Percentiles rank a stretch among this genome's conserved stretches.
These are phyloP conservation scores for Penicillium hordei DNA, from an alignment of 2,329 filamentous ascomycete species.

Conservation along the genomic window DNA sequence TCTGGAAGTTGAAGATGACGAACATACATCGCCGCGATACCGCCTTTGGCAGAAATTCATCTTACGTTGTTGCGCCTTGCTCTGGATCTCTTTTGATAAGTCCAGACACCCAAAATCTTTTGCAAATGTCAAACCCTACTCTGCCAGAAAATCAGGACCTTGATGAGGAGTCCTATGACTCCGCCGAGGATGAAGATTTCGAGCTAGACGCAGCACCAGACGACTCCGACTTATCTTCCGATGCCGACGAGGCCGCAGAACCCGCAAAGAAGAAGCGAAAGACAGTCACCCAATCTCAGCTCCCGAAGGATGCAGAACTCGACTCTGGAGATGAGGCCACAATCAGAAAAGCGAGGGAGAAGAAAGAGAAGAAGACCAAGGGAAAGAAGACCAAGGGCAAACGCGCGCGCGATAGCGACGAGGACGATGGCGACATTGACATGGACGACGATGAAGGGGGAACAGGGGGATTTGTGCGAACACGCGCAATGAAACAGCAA, in stretches of 20 bases:
- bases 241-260: constrained; percentile 32
- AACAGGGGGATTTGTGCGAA: constrained; percentile 54
- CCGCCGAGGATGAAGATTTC: constrained; percentile 42
- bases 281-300: constrained; percentile 25
- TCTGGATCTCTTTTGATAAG: background rate
- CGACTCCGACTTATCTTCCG: constrained; percentile 37
- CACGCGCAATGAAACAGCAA: constrained; percentile 52
- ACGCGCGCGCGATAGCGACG: constrained; percentile 28
- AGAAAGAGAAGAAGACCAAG: constrained; percentile 42
- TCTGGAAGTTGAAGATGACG: background rate
- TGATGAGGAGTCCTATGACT: constrained; percentile 40
- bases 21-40: constrained; percentile 1
- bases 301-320: constrained; percentile 41
- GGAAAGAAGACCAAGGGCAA: constrained; percentile 32
- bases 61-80: background rate
- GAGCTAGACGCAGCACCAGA: constrained; percentile 35
- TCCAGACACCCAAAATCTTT: background rate
- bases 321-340: constrained; percentile 59
- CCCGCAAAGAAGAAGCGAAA: constrained; percentile 44
- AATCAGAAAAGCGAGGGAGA: constrained; percentile 50
- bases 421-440: constrained; percentile 42
- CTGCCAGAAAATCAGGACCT: constrained; percentile 23
- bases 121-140: constrained; percentile 19
- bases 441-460: constrained; percentile 46
- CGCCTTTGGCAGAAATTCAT: constrained; percentile 28